phyloP scores from a whole-genome alignment of 805 yeast genomes.

The Hanseniaspora pseudoguilliermondii region DNA sequence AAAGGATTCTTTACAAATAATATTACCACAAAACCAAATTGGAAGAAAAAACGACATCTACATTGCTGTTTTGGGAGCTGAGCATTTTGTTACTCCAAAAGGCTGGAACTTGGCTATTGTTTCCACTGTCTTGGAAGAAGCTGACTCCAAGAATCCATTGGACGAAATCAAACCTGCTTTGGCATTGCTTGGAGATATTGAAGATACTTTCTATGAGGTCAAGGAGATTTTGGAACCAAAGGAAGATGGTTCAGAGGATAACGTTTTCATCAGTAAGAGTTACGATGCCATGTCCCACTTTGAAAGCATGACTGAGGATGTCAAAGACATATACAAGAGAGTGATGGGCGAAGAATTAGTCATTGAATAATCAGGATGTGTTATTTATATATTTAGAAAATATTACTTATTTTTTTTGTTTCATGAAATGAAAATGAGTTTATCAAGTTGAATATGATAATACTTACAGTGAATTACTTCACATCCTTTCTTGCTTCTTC shows the following conservation, averaged over 20 bases:
- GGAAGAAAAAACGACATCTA: conserved; percentile 88
- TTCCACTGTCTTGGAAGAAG: conserved; percentile 89
- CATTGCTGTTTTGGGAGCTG: conserved; percentile 76
- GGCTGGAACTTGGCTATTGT: conserved; percentile 87
- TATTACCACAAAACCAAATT: conserved; percentile 92
- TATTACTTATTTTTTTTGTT: neutral
- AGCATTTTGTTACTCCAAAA: conserved; percentile 80
- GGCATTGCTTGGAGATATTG: conserved; percentile 65
- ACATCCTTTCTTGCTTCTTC: no score
- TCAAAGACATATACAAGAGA: conserved; percentile 83
- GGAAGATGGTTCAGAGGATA: conserved; percentile 68
- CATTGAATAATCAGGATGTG: conserved; percentile 35
- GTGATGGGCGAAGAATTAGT: conserved; percentile 87
- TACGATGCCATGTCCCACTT: conserved; percentile 93
- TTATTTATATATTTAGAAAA: no score
- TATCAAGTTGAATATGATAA: no score
- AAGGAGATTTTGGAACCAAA: conserved; percentile 81
- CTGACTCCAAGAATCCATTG: conserved; percentile 50
- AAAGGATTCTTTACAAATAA: conserved; percentile 82
- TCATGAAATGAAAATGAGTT: neutral
- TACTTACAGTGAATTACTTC: no score
- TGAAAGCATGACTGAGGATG: conserved; percentile 92
- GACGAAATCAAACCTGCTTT: conserved; percentile 88
- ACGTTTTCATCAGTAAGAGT: conserved; percentile 71
- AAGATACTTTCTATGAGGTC: conserved; percentile 85